These are phyloP conservation scores for Trichoderma hamatum DNA, from an alignment of 2,329 filamentous ascomycete species.

Conservation along the genomic window DNA sequence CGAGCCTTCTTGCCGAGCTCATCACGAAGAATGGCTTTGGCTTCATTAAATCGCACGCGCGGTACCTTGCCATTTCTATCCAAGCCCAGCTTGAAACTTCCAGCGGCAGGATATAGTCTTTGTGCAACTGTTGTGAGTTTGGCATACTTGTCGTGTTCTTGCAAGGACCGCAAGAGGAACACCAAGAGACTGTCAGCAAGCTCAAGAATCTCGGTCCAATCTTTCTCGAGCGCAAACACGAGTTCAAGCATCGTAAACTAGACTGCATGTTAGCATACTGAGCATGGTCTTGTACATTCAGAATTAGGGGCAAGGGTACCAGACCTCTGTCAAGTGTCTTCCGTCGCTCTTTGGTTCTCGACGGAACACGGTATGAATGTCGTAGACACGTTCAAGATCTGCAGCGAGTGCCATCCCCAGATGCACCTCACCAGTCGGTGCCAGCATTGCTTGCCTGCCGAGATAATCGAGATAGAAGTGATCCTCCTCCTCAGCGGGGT, in stretches of 20 bases:
- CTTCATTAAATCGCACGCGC: conserved; percentile 3
- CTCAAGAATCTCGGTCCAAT: conserved; percentile 13
- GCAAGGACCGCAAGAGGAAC: neutral
- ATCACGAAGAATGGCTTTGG: conserved; percentile 5
- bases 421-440: neutral
- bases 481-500: conserved; percentile 5
- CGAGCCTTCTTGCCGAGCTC: neutral
- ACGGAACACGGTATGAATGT: conserved; percentile 6
- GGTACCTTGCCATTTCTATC: neutral
- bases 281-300: neutral
- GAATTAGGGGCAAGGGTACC: neutral
- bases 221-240: neutral
- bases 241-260: conserved; percentile 13
- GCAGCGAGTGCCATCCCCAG: neutral
- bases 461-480: conserved; percentile 13
- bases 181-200: conserved; percentile 2
- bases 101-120: conserved; percentile 8
- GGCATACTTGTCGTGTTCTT: conserved; percentile 1
- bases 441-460: conserved; percentile 4
- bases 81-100: neutral
- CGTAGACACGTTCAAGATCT: conserved; percentile 3
- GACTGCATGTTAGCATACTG: neutral
- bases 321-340: conserved; percentile 12
- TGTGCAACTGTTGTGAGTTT: neutral
- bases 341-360: neutral